A percentile compares a stretch with the other conserved stretches of the same genome.
Conservation (phyloP, 306 rosid genomes). For the Prunus kanzakura region DNA sequence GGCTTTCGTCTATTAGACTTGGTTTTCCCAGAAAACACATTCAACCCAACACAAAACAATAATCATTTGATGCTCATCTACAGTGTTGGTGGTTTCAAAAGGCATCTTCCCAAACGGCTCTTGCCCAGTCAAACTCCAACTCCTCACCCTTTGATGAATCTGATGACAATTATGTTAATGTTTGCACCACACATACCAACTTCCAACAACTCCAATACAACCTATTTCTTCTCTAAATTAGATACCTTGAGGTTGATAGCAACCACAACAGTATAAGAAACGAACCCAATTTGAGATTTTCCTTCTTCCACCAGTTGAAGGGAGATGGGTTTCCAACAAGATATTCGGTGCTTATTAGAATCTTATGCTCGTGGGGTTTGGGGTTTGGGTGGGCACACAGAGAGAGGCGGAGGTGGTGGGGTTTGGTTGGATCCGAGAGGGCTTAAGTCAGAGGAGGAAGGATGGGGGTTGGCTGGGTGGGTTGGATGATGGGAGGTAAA, state of each 20-base stretch:
- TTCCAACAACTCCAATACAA: not conserved
- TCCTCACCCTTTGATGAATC: conserved; percentile 8
- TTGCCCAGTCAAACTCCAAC: conserved; percentile 12
- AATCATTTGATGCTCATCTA: not conserved
- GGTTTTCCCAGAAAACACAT: conserved; percentile 5
- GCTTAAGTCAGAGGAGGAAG: too few species aligned
- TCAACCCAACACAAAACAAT: not conserved
- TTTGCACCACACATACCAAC: not conserved
- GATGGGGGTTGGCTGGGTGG: too few species aligned
- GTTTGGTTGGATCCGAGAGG: too few species aligned
- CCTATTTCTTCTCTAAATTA: not conserved
- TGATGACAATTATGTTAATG: not conserved
- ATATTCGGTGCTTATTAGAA: conserved; percentile 44
- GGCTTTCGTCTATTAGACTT: conserved; percentile 1
- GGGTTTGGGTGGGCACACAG: not conserved
- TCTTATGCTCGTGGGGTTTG: conserved; percentile 50
- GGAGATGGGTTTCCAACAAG: conserved; percentile 42
- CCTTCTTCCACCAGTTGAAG: conserved; percentile 40
- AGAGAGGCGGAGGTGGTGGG: too few species aligned
- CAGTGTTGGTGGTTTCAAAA: not conserved
- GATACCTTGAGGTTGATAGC: conserved; percentile 35
- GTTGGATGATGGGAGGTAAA: too few species aligned
- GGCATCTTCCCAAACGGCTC: conserved; percentile 8
- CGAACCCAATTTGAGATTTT: conserved; percentile 49
- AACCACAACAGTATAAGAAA: conserved; percentile 27